A percentile compares a stretch with the other conserved stretches of the same genome.
These are phyloP conservation scores for Bretschneidera sinensis DNA, from an alignment of 345 rosid species.

Conservation along the genomic window DNA sequence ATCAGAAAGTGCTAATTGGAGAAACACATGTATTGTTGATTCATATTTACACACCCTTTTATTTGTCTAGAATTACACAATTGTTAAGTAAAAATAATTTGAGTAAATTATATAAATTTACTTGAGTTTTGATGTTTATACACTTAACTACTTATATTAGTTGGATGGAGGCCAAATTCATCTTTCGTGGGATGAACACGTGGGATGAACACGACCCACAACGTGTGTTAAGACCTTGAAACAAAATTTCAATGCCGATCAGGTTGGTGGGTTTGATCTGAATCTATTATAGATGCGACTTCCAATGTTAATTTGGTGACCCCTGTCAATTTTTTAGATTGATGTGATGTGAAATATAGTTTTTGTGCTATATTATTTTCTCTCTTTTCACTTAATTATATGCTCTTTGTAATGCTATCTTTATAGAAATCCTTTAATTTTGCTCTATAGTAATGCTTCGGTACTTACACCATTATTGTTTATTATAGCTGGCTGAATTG, in stretches of 20 bases:
- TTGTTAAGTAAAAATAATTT: too few relatives aligned
- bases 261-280: conserved; percentile 36
- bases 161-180: conserved; percentile 63
- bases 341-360: not conserved
- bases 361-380: not conserved
- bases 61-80: too few relatives aligned
- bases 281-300: too few relatives aligned
- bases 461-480: conserved; percentile 21
- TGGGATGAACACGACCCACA: conserved; percentile 97
- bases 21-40: too few relatives aligned
- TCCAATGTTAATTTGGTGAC: too few relatives aligned
- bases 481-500: conserved; percentile 58
- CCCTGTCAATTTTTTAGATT: conserved; percentile 3
- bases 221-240: conserved; percentile 71
- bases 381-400: not conserved
- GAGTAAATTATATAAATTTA: too few relatives aligned
- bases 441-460: not conserved
- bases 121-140: too few relatives aligned
- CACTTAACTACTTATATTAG: too few relatives aligned
- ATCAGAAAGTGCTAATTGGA: too few relatives aligned
- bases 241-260: conserved; percentile 66
- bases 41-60: too few relatives aligned
- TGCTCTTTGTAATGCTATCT: not conserved
- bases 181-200: conserved; percentile 91
- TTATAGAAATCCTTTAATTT: not conserved